These are phyloP conservation scores for Scalesia atractyloides DNA, from an alignment of 129 eudicot species.

Conservation along the genomic window DNA sequence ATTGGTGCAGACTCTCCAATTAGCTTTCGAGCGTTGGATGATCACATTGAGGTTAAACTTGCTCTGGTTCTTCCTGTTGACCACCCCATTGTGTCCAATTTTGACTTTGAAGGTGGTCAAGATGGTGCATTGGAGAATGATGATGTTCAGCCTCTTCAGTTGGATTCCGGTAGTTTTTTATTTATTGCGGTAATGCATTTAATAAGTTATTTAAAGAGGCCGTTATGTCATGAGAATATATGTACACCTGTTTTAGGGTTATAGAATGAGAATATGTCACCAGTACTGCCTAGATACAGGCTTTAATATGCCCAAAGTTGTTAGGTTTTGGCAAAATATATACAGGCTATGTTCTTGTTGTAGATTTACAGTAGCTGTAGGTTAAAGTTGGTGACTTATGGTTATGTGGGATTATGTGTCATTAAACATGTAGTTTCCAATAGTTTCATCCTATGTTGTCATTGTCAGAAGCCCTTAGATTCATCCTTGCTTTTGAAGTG, in stretches of 20 bases:
- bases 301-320: neutral
- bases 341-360: neutral
- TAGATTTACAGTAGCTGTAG: neutral
- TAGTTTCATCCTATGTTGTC: neutral
- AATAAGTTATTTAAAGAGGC: too few species aligned
- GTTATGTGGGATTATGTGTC: too few species aligned
- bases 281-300: neutral
- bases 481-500: too few species aligned
- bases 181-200: neutral
- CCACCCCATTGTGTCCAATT: slow-evolving; percentile 67
- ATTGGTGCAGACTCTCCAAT: slow-evolving; percentile 66
- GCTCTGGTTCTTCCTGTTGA: slow-evolving; percentile 77
- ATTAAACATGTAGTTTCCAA: neutral
- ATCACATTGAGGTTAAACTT: slow-evolving; percentile 67
- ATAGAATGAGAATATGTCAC: too few species aligned
- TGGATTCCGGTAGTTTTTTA: slow-evolving; percentile 63
- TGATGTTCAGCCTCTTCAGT: slow-evolving; percentile 46
- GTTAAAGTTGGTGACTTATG: neutral
- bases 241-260: too few species aligned
- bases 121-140: slow-evolving; percentile 11
- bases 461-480: too few species aligned
- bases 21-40: slow-evolving; percentile 45
- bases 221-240: neutral
- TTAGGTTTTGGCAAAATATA: neutral
- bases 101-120: slow-evolving; percentile 41